Conservation (phyloP, 148 eudicot species). For the Suaeda aralocaspica region DNA sequence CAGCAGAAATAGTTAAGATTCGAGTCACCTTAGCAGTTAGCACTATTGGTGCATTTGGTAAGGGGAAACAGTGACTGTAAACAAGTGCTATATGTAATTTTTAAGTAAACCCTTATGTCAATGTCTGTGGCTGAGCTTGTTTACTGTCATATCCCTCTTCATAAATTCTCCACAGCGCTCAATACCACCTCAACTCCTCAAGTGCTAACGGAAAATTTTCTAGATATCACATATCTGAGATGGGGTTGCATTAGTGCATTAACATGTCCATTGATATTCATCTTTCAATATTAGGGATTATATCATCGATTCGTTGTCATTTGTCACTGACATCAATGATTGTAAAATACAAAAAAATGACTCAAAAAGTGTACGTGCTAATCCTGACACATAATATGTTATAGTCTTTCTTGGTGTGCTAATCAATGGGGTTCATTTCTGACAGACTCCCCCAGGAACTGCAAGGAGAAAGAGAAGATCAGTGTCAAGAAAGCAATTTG, state of each 20-base stretch:
- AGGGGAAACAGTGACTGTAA: neutral
- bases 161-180: neutral
- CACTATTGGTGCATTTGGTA: neutral
- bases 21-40: neutral
- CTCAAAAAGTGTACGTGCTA: slow-evolving; percentile 6
- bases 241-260: neutral
- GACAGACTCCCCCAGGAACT: slow-evolving; percentile 86
- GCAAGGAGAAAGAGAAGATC: slow-evolving; percentile 80
- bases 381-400: neutral
- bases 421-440: slow-evolving; percentile 10
- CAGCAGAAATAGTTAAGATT: neutral
- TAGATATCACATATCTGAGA: neutral
- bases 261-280: no score
- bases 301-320: no score
- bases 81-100: neutral
- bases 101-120: neutral
- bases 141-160: neutral
- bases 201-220: neutral
- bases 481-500: slow-evolving; percentile 56
- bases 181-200: neutral
- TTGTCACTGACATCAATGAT: no score
- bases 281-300: neutral
- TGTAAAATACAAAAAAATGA: no score
- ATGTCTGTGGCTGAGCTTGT: neutral
- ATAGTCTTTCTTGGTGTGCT: neutral